These are phyloP conservation scores for Purshia tridentata DNA, from an alignment of 306 rosid genomes.

Conservation along the genomic window DNA sequence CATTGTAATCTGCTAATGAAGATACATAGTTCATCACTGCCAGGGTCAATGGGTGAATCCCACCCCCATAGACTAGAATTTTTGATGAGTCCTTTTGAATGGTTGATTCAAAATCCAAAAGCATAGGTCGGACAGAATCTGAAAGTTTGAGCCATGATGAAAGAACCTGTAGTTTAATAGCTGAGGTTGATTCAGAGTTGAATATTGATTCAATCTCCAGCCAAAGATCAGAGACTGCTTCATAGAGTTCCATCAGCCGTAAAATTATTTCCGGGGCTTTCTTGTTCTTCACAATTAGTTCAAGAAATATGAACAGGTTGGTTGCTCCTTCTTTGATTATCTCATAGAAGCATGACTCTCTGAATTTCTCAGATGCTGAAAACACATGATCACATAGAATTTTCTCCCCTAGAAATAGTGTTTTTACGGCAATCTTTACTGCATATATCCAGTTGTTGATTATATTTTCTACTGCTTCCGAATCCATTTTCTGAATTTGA, in stretches of 20 bases:
- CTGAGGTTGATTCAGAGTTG: constrained; percentile 34
- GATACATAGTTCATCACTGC: constrained; percentile 40
- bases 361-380: constrained; percentile 38
- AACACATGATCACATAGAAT: constrained; percentile 49
- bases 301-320: constrained; percentile 44
- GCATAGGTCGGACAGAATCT: constrained; percentile 32
- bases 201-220: constrained; percentile 45
- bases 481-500: constrained; percentile 37
- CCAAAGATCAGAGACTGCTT: constrained; percentile 38
- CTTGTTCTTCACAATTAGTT: constrained; percentile 36
- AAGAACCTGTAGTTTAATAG: constrained; percentile 35
- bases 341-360: constrained; percentile 45
- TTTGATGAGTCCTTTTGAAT: constrained; percentile 42
- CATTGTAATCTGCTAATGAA: constrained; percentile 35
- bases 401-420: constrained; percentile 43
- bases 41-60: constrained; percentile 46
- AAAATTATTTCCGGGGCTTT: constrained; percentile 40
- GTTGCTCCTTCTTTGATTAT: constrained; percentile 44
- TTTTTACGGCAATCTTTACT: constrained; percentile 37
- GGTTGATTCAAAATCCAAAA: constrained; percentile 38
- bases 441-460: constrained; percentile 43
- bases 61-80: constrained; percentile 33
- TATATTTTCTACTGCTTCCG: constrained; percentile 25
- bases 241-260: constrained; percentile 36
- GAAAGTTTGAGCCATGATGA: constrained; percentile 35